phyloP scores from a whole-genome alignment of 352 stramenopile genomes.

The Aphanomyces stellatus region DNA sequence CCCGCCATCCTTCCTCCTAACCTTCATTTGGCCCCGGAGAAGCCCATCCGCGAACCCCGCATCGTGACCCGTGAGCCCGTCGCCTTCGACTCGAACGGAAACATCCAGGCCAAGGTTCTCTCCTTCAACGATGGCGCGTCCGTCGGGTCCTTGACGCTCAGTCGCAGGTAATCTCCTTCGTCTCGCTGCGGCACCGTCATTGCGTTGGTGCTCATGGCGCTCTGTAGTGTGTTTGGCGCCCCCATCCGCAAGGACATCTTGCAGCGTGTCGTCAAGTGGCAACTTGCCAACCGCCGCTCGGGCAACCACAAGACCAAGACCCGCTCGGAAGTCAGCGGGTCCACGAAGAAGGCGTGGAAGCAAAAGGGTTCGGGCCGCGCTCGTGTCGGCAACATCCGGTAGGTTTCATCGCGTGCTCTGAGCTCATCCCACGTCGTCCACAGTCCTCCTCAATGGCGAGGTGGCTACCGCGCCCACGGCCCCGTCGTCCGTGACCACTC shows the following conservation, averaged over 20 bases:
- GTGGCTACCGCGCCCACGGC: slow-evolving; percentile 76
- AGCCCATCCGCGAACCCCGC: slow-evolving; percentile 51
- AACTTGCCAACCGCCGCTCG: slow-evolving; percentile 70
- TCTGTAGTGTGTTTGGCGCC: slow-evolving; percentile 59
- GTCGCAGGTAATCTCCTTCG: slow-evolving; percentile 25
- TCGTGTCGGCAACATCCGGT: slow-evolving; percentile 76
- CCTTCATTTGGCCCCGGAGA: slow-evolving; percentile 63
- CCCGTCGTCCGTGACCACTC: slow-evolving; percentile 80
- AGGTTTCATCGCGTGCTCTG: too few relatives aligned
- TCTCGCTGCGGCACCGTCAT: not conserved
- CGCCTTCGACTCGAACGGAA: slow-evolving; percentile 40
- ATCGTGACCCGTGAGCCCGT: slow-evolving; percentile 49
- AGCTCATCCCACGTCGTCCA: not conserved
- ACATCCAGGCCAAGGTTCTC: slow-evolving; percentile 60
- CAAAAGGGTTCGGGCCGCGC: slow-evolving; percentile 81
- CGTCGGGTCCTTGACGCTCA: slow-evolving; percentile 44
- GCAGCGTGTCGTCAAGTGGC: slow-evolving; percentile 83
- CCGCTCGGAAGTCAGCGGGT: slow-evolving; percentile 78
- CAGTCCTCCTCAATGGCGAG: slow-evolving; percentile 73
- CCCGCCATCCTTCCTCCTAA: slow-evolving; percentile 31
- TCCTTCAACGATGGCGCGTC: slow-evolving; percentile 28
- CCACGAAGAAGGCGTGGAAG: slow-evolving; percentile 81
- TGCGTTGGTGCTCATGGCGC: not conserved
- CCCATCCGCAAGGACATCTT: slow-evolving; percentile 77
- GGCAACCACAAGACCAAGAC: slow-evolving; percentile 87